Conservation (phyloP, 495 filamentous ascomycete genomes). For the Aspergillus leporis region DNA sequence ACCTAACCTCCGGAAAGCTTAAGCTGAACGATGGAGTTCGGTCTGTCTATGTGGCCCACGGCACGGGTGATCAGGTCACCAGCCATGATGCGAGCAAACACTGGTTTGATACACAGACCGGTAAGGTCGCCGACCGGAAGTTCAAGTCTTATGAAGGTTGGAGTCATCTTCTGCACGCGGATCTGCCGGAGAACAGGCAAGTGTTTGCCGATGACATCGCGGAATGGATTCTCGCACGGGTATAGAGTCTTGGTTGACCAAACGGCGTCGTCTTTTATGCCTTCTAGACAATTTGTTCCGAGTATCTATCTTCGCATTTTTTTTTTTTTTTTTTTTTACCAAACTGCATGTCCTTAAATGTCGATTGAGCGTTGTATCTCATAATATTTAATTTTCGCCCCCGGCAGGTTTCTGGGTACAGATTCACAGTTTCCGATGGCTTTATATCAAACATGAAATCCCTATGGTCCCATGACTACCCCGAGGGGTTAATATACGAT, state of each 20-base stretch:
- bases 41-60: constrained; percentile 63
- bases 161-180: constrained; percentile 74
- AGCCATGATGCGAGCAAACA: constrained; percentile 59
- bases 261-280: background rate
- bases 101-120: constrained; percentile 54
- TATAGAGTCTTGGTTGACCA: background rate
- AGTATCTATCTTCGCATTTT: background rate
- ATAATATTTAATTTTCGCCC: background rate
- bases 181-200: constrained; percentile 59
- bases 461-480: no score
- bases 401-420: no score
- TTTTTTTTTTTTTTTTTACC: background rate
- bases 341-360: background rate
- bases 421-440: no score
- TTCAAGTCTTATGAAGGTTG: constrained; percentile 76
- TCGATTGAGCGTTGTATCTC: background rate
- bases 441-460: no score
- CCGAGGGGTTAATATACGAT: no score
- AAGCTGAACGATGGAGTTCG: constrained; percentile 32
- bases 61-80: constrained; percentile 66
- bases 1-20: constrained; percentile 31
- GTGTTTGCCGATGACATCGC: constrained; percentile 69
- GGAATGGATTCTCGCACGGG: constrained; percentile 68
- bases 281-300: background rate
- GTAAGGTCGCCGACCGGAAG: constrained; percentile 59